phyloP scores from a whole-genome alignment of 1,284 basidiomycete species.

The Apiotrichum akiyoshidainum region DNA sequence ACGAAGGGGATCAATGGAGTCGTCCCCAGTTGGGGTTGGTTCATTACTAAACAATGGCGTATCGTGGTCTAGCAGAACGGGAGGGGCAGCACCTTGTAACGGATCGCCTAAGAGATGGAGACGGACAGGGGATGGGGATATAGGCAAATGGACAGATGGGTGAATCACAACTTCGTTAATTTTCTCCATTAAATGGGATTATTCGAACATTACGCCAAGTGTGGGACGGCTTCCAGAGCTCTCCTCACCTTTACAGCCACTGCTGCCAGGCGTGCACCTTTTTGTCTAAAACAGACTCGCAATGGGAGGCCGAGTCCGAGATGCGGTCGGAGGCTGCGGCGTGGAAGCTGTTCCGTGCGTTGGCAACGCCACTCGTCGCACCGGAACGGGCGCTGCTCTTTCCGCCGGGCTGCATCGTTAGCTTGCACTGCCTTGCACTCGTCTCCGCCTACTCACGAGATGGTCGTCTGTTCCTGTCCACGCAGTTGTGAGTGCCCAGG shows the following conservation, averaged over 20 bases:
- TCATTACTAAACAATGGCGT: too few species aligned
- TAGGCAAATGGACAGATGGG: too few species aligned
- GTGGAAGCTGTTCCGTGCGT: background rate
- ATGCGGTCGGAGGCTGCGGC: conserved; percentile 2
- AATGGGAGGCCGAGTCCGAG: background rate
- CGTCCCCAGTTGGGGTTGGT: too few species aligned
- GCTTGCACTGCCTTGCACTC: background rate
- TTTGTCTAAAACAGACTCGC: conserved; percentile 4
- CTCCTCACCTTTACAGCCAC: conserved; percentile 10
- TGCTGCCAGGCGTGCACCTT: conserved; percentile 21
- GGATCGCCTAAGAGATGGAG: too few species aligned
- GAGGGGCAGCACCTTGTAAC: too few species aligned
- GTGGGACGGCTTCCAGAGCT: background rate
- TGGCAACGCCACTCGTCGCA: background rate
- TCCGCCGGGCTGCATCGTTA: too few species aligned
- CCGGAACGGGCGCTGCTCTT: background rate
- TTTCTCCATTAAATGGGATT: too few species aligned
- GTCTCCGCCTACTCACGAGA: background rate
- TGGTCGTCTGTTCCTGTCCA: conserved; percentile 14
- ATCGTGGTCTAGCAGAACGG: too few species aligned
- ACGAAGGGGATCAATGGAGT: too few species aligned
- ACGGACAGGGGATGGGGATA: too few species aligned
- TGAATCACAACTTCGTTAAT: too few species aligned
- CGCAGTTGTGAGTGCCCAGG: conserved; percentile 21
- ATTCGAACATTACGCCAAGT: too few species aligned